These are phyloP conservation scores for Ustanciosporium gigantosporum DNA, from an alignment of 1,284 basidiomycete species.

Conservation along the genomic window DNA sequence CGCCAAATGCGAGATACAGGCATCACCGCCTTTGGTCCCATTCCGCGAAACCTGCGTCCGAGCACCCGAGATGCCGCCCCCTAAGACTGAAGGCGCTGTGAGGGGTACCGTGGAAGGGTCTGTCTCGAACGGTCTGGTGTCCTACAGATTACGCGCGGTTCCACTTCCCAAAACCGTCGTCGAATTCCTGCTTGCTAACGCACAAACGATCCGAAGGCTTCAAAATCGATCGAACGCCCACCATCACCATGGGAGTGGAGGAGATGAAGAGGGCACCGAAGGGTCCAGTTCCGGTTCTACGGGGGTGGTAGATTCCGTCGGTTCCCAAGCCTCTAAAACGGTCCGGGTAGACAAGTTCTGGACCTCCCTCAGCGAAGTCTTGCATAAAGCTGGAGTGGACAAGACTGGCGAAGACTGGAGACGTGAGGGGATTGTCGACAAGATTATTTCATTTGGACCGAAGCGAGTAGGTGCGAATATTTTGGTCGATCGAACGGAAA, in stretches of 20 bases:
- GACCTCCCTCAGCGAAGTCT: slow-evolving; percentile 71
- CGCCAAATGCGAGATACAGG: slow-evolving; percentile 87
- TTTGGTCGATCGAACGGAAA: slow-evolving; percentile 70
- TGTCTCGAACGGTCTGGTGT: slow-evolving; percentile 73
- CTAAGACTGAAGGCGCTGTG: slow-evolving; percentile 73
- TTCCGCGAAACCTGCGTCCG: slow-evolving; percentile 90
- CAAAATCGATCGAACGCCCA: slow-evolving; percentile 40
- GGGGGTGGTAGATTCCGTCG: slow-evolving; percentile 15
- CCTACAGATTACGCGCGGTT: slow-evolving; percentile 79
- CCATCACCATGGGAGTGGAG: slow-evolving; percentile 51
- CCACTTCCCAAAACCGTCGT: slow-evolving; percentile 75
- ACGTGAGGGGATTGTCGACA: slow-evolving; percentile 71
- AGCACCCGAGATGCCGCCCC: slow-evolving; percentile 76
- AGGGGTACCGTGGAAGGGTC: slow-evolving; percentile 79
- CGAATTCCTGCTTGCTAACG: slow-evolving; percentile 77
- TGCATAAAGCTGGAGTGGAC: slow-evolving; percentile 61
- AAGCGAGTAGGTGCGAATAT: slow-evolving; percentile 83
- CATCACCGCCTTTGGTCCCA: slow-evolving; percentile 93
- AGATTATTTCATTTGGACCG: slow-evolving; percentile 90
- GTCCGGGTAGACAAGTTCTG: slow-evolving; percentile 72
- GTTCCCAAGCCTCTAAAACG: slow-evolving; percentile 32
- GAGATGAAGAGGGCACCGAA: slow-evolving; percentile 15
- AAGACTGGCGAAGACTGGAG: slow-evolving; percentile 80
- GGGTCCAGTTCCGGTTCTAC: too few species aligned
- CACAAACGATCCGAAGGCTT: slow-evolving; percentile 63